A percentile compares a stretch with the other conserved stretches of the same genome.
These are phyloP conservation scores for Xerocomellus amylosporus DNA, from an alignment of 768 basidiomycete genomes.

Conservation along the genomic window DNA sequence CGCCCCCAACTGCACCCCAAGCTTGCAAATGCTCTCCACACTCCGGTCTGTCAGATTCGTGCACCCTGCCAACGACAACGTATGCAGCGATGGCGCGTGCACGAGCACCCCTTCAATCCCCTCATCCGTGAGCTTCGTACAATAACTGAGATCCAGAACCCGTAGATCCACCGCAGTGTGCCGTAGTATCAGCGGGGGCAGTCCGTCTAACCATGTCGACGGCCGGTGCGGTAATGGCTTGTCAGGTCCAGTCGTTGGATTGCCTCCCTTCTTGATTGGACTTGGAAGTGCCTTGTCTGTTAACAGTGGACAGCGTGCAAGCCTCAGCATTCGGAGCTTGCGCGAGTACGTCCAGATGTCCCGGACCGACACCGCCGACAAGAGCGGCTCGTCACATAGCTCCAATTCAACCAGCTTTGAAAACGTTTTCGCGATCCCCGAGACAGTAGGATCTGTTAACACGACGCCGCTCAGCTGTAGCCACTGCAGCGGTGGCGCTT, in stretches of 20 bases:
- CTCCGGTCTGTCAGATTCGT: constrained; percentile 66
- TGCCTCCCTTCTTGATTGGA: constrained; percentile 35
- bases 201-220: constrained; percentile 55
- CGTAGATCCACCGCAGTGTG: constrained; percentile 72
- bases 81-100: constrained; percentile 76
- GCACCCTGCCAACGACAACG: constrained; percentile 77
- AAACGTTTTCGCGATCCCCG: constrained; percentile 70
- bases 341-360: constrained; percentile 83
- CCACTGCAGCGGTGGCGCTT: constrained; percentile 67
- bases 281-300: constrained; percentile 81
- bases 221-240: constrained; percentile 58
- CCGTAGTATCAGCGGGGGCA: constrained; percentile 63
- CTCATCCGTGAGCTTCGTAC: constrained; percentile 66
- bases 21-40: constrained; percentile 61
- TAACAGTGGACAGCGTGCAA: constrained; percentile 74
- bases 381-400: constrained; percentile 60
- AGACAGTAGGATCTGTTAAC: constrained; percentile 61
- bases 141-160: constrained; percentile 73
- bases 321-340: constrained; percentile 68
- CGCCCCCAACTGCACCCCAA: constrained; percentile 75
- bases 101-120: constrained; percentile 71
- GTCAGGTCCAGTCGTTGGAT: constrained; percentile 31
- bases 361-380: constrained; percentile 68
- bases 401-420: constrained; percentile 81
- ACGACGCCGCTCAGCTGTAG: constrained; percentile 67